A percentile compares a stretch with the other conserved stretches of the same genome.
These are phyloP conservation scores for Penicillium roqueforti DNA, from an alignment of 495 filamentous ascomycete genomes.

Conservation along the genomic window DNA sequence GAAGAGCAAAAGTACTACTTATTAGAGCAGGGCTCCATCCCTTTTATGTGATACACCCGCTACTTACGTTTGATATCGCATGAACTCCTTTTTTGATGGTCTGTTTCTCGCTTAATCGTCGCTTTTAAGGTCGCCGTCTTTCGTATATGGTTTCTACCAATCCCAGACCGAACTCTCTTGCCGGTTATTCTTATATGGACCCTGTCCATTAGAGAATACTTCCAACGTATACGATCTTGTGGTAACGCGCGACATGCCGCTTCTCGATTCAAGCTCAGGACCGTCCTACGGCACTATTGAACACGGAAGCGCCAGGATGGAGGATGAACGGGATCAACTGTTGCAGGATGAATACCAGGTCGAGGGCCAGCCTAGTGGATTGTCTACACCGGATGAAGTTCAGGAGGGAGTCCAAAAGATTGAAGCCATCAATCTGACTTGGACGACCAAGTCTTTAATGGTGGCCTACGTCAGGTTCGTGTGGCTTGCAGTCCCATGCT, in stretches of 20 bases:
- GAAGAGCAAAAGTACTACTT: constrained; percentile 5
- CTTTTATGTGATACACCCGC: constrained; percentile 23
- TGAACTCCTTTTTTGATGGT: constrained; percentile 19
- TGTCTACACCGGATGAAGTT: constrained; percentile 31
- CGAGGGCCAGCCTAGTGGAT: constrained; percentile 23
- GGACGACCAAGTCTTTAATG: constrained; percentile 49
- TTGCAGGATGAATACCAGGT: constrained; percentile 30
- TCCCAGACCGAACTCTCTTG: neutral
- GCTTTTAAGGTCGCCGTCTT: constrained; percentile 7
- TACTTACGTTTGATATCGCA: constrained; percentile 14
- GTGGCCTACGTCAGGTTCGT: constrained; percentile 54
- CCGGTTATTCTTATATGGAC: constrained; percentile 25
- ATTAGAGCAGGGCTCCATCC: constrained; percentile 15
- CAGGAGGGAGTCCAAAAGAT: constrained; percentile 55
- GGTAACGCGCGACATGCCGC: constrained; percentile 32
- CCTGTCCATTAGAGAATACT: neutral
- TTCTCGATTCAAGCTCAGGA: constrained; percentile 32
- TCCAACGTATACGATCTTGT: constrained; percentile 5
- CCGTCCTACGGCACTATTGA: constrained; percentile 43
- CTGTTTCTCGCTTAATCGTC: neutral
- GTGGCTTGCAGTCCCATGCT: constrained; percentile 12
- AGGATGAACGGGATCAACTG: constrained; percentile 35
- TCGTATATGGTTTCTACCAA: neutral
- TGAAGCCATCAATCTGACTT: constrained; percentile 54
- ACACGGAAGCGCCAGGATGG: constrained; percentile 20